phyloP scores from a whole-genome alignment of 495 filamentous ascomycete genomes.

The Hypoxylon subgilvum region DNA sequence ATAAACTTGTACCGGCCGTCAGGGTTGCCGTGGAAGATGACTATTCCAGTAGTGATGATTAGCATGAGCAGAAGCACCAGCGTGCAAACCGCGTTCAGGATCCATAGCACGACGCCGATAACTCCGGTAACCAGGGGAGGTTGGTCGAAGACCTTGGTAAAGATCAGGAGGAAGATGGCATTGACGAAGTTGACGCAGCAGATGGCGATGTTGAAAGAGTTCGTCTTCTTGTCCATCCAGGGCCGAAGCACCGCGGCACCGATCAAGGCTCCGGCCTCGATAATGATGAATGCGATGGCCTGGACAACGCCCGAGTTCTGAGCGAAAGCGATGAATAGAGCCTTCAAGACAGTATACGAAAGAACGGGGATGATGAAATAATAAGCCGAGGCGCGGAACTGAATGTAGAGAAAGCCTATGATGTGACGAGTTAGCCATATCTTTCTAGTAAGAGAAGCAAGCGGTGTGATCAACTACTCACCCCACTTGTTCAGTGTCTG shows the following conservation, averaged over 20 bases:
- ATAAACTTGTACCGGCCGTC: constrained; percentile 96
- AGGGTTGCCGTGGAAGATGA: constrained; percentile 89
- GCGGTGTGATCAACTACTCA: constrained; percentile 28
- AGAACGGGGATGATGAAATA: constrained; percentile 91
- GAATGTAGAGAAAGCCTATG: constrained; percentile 86
- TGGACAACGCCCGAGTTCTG: constrained; percentile 77
- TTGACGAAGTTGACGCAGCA: constrained; percentile 89
- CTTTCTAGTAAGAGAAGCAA: too few species aligned
- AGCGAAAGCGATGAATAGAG: constrained; percentile 85
- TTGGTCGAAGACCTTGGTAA: constrained; percentile 80
- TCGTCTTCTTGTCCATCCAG: constrained; percentile 99
- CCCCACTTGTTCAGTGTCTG: constrained; percentile 93
- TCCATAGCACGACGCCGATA: constrained; percentile 92
- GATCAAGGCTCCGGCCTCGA: constrained; percentile 84
- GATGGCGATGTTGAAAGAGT: constrained; percentile 95
- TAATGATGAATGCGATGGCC: constrained; percentile 81
- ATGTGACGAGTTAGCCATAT: constrained; percentile 3
- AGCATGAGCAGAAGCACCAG: constrained; percentile 88
- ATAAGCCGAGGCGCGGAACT: constrained; percentile 95
- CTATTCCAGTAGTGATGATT: constrained; percentile 80
- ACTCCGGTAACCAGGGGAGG: constrained; percentile 88
- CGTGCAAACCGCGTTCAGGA: constrained; percentile 85
- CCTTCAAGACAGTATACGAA: constrained; percentile 80
- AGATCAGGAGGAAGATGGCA: constrained; percentile 81
- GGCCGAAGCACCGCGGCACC: constrained; percentile 79